Conservation (phyloP, 176 grass and related monocot species). For the Eremochloa ophiuroides region DNA sequence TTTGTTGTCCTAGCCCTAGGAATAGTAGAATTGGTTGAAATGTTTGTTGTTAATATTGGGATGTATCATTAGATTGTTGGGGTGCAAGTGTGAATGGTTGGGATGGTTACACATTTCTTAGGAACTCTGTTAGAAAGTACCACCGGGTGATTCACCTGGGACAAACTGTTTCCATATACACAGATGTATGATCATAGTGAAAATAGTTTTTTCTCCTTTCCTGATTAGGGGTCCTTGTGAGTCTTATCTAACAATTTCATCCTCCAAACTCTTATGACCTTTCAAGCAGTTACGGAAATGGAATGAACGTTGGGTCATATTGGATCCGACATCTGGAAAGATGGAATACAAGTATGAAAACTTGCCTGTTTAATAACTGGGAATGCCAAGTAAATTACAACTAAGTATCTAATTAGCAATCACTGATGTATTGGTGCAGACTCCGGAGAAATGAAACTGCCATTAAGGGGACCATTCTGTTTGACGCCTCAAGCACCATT, state of each 20-base stretch:
- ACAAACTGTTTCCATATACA: background rate
- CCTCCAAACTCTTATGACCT: background rate
- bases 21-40: background rate
- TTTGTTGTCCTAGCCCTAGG: background rate
- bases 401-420: background rate
- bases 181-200: background rate
- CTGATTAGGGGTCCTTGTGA: background rate
- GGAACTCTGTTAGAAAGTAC: background rate
- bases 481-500: conserved; percentile 92
- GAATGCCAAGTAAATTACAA: background rate
- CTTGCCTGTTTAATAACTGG: conserved; percentile 5
- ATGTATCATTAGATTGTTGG: background rate
- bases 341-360: conserved; percentile 97
- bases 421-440: conserved; percentile 42
- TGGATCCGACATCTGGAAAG: conserved; percentile 91
- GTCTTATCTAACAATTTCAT: background rate
- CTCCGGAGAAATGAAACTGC: conserved; percentile 71
- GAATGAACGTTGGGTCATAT: conserved; percentile 94
- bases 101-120: background rate
- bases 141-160: background rate
- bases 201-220: background rate
- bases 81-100: background rate
- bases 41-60: background rate
- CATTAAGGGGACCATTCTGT: conserved; percentile 75
- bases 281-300: conserved; percentile 83